These are phyloP conservation scores for Trapa incisa DNA, from an alignment of 345 rosid genomes.

Conservation along the genomic window DNA sequence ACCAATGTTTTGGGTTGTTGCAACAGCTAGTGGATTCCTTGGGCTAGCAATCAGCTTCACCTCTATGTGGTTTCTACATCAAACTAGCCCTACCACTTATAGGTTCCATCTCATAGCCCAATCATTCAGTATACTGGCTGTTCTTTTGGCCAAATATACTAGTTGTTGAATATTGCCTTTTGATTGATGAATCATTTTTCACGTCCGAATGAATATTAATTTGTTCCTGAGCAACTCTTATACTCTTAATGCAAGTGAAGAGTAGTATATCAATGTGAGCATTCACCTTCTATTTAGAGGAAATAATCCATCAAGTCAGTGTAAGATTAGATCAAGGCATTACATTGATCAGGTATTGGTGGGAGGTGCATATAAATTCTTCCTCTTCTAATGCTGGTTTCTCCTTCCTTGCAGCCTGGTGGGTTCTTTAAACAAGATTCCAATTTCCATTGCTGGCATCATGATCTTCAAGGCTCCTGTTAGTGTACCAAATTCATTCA, in stretches of 20 bases:
- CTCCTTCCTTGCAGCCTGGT: constrained; percentile 41
- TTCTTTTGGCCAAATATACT: neutral
- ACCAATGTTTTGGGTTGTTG: constrained; percentile 77
- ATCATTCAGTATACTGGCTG: neutral
- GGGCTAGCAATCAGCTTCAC: constrained; percentile 94
- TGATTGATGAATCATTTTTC: neutral
- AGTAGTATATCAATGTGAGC: neutral
- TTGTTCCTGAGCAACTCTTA: too few relatives aligned
- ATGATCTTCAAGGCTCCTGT: constrained; percentile 69
- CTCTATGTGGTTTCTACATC: constrained; percentile 89
- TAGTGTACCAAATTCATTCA: constrained; percentile 61
- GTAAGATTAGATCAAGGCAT: neutral
- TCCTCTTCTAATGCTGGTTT: neutral
- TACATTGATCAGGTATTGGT: neutral
- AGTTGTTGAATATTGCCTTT: neutral
- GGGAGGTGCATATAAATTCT: neutral
- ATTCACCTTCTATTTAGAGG: neutral
- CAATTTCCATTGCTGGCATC: constrained; percentile 64
- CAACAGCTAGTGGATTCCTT: constrained; percentile 77
- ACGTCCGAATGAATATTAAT: neutral
- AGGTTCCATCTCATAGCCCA: constrained; percentile 22
- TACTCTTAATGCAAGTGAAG: neutral
- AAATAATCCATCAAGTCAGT: neutral
- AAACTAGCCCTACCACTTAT: constrained; percentile 93
- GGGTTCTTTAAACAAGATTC: constrained; percentile 89